phyloP scores from a whole-genome alignment of 116 monocot genomes.

The Phalaenopsis hybrid region DNA sequence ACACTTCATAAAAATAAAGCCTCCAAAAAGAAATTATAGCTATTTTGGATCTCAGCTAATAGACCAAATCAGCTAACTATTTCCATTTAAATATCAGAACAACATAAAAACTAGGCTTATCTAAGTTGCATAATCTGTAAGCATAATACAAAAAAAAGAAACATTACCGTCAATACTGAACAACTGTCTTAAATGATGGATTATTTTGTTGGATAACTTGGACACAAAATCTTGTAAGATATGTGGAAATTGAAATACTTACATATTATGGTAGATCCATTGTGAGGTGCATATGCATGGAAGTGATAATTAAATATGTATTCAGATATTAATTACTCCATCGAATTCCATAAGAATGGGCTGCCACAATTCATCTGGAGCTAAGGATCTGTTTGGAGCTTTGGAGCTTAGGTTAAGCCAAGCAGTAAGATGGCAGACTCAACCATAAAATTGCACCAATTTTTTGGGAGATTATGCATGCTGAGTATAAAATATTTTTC shows the following conservation, averaged over 20 bases:
- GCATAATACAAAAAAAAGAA: neutral
- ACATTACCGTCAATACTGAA: neutral
- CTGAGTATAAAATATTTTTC: too few relatives aligned
- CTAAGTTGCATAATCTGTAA: neutral
- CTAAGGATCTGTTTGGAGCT: too few relatives aligned
- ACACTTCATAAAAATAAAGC: neutral
- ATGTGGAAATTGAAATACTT: neutral
- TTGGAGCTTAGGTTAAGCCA: too few relatives aligned
- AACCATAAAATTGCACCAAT: too few relatives aligned
- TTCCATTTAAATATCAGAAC: neutral
- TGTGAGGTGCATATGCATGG: too few relatives aligned
- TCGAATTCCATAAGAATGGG: too few relatives aligned
- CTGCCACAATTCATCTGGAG: too few relatives aligned
- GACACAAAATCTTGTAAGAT: neutral
- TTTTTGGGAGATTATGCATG: too few relatives aligned
- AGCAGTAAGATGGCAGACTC: too few relatives aligned
- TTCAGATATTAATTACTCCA: too few relatives aligned
- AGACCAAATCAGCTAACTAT: neutral
- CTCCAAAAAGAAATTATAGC: neutral
- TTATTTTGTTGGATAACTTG: neutral
- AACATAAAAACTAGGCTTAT: neutral
- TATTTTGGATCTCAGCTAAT: neutral
- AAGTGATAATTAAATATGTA: too few relatives aligned
- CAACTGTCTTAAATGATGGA: neutral
- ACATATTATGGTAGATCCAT: neutral